Base-by-base conservation (phyloP, 352 stramenopile species). In the Phytopythium aichiense region DNA sequence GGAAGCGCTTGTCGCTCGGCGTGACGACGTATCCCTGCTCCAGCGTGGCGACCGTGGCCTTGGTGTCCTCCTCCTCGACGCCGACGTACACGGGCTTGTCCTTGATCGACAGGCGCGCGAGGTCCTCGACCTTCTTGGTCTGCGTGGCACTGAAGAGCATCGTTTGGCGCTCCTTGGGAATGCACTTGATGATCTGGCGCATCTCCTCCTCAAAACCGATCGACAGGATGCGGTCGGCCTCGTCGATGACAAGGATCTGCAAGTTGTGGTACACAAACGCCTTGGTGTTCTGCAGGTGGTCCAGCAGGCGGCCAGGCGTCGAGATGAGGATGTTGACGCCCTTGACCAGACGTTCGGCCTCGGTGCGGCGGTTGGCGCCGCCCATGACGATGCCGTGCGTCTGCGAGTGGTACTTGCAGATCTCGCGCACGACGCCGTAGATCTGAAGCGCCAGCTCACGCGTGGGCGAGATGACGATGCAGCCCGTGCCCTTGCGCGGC, bases 201-300 rank as follows among this genome's bases (percentile, higher is more conserved):
- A 99, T 97, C 72, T 99, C 97, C 61, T 99, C 97, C 67, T 99
- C 97, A 71, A 99, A 99, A 51, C 98, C 98, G 63, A 99, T 98
- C 65, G 99, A 97, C 28, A 99, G 75, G 65, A 99, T 99, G 18
- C 97, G 89, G 77, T 99, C 98, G 30, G 98, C 97, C 73, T 99
- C 98, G 71, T 99, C 98, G 67, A 99, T 99, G 16, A 99, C 96
- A 20, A 99, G 89, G 46, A 98, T 90, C 71, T 98, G 84, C 58
- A 94, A 58, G 60, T 99, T 99, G 58, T 97, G 84, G 74, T 94
- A 98, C n/a, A 98, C 73, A 65, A 99, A 99, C 12, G 94, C 96
- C 74, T 98, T 98, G 11, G 97, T 99, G 86, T 99, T 99, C 63
- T 92, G 82, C 52, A 99, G 74, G 74, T 99, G 98, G 84, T 99